These are phyloP conservation scores for Rhodotorula diobovata DNA, from an alignment of 768 basidiomycete genomes.

Conservation along the genomic window DNA sequence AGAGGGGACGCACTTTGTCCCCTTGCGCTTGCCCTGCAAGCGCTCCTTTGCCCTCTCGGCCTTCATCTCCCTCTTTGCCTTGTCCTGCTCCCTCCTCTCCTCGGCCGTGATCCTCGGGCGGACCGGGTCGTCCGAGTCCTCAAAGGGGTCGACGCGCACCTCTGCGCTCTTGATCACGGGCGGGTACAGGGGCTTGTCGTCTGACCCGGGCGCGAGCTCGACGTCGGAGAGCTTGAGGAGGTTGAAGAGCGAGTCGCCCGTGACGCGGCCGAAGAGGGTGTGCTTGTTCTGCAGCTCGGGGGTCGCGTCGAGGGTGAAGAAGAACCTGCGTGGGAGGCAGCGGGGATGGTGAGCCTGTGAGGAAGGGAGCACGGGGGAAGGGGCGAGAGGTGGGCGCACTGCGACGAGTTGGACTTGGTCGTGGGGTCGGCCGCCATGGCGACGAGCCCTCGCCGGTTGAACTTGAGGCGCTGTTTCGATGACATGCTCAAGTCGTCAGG, in stretches of 20 bases:
- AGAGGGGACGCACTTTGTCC: constrained; percentile 68
- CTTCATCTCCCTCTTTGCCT: constrained; percentile 69
- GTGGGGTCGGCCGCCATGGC: constrained; percentile 84
- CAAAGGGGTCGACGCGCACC: constrained; percentile 88
- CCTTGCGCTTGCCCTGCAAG: constrained; percentile 58
- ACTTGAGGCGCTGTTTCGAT: constrained; percentile 70
- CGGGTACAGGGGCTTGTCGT: constrained; percentile 77
- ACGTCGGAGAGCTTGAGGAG: constrained; percentile 46
- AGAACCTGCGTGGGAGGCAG: constrained; percentile 43
- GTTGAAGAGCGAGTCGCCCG: constrained; percentile 63
- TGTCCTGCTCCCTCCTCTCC: constrained; percentile 66
- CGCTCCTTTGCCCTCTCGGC: constrained; percentile 72
- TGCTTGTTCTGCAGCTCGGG: constrained; percentile 84
- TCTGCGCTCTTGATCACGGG: constrained; percentile 81
- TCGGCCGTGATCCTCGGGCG: constrained; percentile 92
- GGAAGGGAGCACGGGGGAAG: neutral
- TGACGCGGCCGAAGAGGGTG: constrained; percentile 78
- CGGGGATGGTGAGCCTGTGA: neutral
- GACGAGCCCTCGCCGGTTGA: constrained; percentile 81
- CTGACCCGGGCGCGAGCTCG: constrained; percentile 65
- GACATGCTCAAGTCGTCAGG: constrained; percentile 48
- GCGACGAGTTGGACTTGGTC: constrained; percentile 85
- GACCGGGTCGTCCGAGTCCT: constrained; percentile 60
- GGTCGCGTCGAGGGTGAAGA: constrained; percentile 76
- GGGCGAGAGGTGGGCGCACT: constrained; percentile 55